A percentile compares a stretch with the other conserved stretches of the same genome.
Conservation (phyloP, 2,329 filamentous ascomycete genomes). For the Exophiala lecanii-corni region DNA sequence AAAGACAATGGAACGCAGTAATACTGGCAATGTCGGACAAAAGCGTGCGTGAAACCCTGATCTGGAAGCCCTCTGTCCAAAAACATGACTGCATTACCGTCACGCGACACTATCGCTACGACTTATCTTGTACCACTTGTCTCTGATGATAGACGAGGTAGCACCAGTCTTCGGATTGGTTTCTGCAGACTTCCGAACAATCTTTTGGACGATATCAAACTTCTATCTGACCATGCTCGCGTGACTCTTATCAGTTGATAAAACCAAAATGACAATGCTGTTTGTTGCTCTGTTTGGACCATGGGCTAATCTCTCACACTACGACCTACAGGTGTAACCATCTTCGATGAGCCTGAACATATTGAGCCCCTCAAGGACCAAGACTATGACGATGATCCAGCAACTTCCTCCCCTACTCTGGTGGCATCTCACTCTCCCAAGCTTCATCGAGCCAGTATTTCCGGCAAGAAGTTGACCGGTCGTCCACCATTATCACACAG, state of each 20-base stretch:
- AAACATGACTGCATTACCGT: too few species aligned
- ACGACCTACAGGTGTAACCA: slow-evolving; percentile 24
- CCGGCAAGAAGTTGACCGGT: slow-evolving; percentile 28
- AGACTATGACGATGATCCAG: slow-evolving; percentile 13
- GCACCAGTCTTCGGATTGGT: too few species aligned
- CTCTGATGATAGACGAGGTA: too few species aligned
- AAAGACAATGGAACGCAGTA: neutral
- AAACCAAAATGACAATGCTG: too few species aligned
- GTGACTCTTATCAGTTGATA: too few species aligned
- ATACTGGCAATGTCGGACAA: neutral
- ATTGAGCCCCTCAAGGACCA: slow-evolving; percentile 17
- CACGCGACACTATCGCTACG: too few species aligned
- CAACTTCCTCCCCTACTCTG: slow-evolving; percentile 19
- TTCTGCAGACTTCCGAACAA: too few species aligned
- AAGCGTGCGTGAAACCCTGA: neutral
- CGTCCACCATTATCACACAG: slow-evolving; percentile 16
- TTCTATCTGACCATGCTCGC: too few species aligned
- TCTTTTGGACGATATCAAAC: too few species aligned
- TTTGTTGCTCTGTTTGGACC: too few species aligned
- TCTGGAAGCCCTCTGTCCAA: too few species aligned
- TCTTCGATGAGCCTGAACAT: slow-evolving; percentile 28
- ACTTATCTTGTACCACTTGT: too few species aligned
- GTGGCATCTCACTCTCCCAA: slow-evolving; percentile 16
- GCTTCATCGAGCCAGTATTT: slow-evolving; percentile 26
- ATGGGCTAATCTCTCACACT: slow-evolving; percentile 5